Conservation (phyloP, 805 yeast species). For the Tetrapisispora pingtungensis region DNA sequence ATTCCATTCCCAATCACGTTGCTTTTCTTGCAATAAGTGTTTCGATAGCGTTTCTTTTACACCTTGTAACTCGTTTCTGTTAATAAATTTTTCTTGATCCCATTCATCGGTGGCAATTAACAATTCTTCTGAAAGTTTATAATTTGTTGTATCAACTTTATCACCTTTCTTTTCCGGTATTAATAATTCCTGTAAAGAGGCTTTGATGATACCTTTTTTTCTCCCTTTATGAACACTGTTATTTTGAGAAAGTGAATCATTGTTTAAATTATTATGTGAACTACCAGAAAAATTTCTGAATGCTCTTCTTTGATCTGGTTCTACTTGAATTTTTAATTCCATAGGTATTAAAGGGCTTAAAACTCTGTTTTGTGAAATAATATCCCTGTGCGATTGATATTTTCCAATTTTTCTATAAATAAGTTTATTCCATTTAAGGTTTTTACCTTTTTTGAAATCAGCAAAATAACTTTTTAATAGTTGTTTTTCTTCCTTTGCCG, state of each 20-base stretch:
- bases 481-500: conserved; percentile 26
- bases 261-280: conserved; percentile 3
- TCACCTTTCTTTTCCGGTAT: conserved; percentile 13
- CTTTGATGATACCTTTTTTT: conserved; percentile 15
- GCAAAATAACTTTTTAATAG: conserved; percentile 46
- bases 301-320: conserved; percentile 40
- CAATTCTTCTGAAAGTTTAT: conserved; percentile 40
- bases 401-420: conserved; percentile 40
- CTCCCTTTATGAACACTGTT: conserved; percentile 4
- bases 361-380: not conserved
- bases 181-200: conserved; percentile 16
- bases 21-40: not conserved
- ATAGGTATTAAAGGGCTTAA: conserved; percentile 38
- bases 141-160: conserved; percentile 11
- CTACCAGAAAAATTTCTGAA: conserved; percentile 29
- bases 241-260: conserved; percentile 3
- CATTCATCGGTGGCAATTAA: conserved; percentile 66
- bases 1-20: conserved; percentile 23
- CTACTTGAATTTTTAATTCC: conserved; percentile 42
- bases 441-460: conserved; percentile 38
- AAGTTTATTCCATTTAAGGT: conserved; percentile 45
- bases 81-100: conserved; percentile 58
- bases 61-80: conserved; percentile 17
- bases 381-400: conserved; percentile 36
- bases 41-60: not conserved